Percentiles rank a stretch among this genome's conserved stretches.
phyloP scores from a whole-genome alignment of 352 stramenopile species.

The Phytopythium vexans region DNA sequence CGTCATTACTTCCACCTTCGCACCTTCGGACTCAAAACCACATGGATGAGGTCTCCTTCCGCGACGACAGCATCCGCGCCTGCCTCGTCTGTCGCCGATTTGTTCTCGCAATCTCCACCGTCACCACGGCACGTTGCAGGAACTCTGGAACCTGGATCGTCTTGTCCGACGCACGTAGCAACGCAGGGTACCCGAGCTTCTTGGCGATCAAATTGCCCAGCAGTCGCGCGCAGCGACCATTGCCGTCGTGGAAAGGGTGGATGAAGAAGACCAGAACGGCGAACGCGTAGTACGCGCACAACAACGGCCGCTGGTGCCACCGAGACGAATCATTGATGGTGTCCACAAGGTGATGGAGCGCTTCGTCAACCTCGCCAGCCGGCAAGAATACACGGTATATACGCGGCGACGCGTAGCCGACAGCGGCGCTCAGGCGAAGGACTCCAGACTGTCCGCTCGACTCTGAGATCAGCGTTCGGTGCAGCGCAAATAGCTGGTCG shows the following conservation, averaged over 20 bases:
- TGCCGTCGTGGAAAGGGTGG: constrained; percentile 84
- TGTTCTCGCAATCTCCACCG: constrained; percentile 65
- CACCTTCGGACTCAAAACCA: constrained; percentile 46
- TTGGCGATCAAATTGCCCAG: constrained; percentile 73
- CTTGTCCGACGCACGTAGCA: constrained; percentile 73
- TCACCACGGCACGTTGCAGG: constrained; percentile 68
- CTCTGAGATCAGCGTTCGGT: constrained; percentile 46
- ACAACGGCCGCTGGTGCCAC: constrained; percentile 47
- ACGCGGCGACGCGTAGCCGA: constrained; percentile 71
- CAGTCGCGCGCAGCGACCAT: constrained; percentile 70
- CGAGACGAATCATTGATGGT: constrained; percentile 41
- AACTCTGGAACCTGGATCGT: constrained; percentile 76
- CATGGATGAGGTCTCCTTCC: constrained; percentile 78
- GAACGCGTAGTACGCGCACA: constrained; percentile 79
- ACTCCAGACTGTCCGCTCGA: constrained; percentile 44
- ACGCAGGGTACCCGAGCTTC: constrained; percentile 57
- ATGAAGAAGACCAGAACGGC: constrained; percentile 82
- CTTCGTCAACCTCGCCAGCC: constrained; percentile 46
- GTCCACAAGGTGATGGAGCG: constrained; percentile 36
- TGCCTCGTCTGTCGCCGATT: constrained; percentile 48
- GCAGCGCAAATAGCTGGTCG: constrained; percentile 56
- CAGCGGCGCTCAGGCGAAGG: constrained; percentile 49
- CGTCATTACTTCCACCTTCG: too few species aligned
- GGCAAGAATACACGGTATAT: constrained; percentile 84
- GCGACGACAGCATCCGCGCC: constrained; percentile 39